Percentiles rank a stretch among this genome's conserved stretches.
These are phyloP conservation scores for Physaria fendleri DNA, from an alignment of 345 rosid species.

Conservation along the genomic window DNA sequence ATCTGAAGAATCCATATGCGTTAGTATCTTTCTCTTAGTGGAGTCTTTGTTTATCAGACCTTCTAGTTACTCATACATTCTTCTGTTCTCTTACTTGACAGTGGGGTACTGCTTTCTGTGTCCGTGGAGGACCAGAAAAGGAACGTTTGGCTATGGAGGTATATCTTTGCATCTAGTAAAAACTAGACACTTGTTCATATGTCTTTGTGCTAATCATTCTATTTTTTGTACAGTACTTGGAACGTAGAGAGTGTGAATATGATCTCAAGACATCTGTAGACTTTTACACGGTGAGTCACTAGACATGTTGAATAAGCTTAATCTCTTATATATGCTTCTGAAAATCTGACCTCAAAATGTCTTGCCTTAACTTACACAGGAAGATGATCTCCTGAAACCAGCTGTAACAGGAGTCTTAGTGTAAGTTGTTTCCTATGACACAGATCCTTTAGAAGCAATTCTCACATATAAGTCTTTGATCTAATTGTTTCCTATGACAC, in stretches of 20 bases:
- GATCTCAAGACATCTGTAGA: conserved; percentile 66
- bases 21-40: too few relatives aligned
- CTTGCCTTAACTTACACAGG: conserved; percentile 37
- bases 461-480: conserved; percentile 56
- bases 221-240: conserved; percentile 58
- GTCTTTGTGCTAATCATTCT: not conserved
- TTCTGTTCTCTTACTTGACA: conserved; percentile 7
- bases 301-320: not conserved
- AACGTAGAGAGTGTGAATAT: conserved; percentile 93
- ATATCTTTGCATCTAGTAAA: conserved; percentile 15
- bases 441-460: not conserved
- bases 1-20: conserved; percentile 59
- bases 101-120: conserved; percentile 86
- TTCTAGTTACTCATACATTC: not conserved
- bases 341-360: not conserved
- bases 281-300: conserved; percentile 61
- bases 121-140: conserved; percentile 71
- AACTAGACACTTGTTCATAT: not conserved
- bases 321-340: not conserved
- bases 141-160: conserved; percentile 89
- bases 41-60: not conserved
- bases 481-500: conserved; percentile 29
- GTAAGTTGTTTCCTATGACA: conserved; percentile 38
- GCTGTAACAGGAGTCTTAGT: conserved; percentile 69
- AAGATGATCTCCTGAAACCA: conserved; percentile 51